phyloP scores from a whole-genome alignment of 2,329 filamentous ascomycete species.

The Verruconis gallopava region DNA sequence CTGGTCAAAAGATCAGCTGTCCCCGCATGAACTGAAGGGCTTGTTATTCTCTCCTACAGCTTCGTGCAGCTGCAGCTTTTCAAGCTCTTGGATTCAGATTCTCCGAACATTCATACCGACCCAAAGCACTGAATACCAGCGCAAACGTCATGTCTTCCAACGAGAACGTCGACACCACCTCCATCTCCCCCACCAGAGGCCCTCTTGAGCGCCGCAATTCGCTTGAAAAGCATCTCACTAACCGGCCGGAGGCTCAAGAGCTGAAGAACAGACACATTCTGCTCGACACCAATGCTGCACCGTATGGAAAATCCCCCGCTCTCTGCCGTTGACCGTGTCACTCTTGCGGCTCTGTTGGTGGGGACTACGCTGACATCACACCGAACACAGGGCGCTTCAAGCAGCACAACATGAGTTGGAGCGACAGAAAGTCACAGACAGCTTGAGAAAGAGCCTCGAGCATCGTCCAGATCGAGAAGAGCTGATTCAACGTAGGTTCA shows the following conservation, averaged over 20 bases:
- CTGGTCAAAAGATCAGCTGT: too few species aligned
- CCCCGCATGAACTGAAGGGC: too few species aligned
- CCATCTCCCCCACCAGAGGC: constrained; percentile 26
- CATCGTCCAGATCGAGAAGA: constrained; percentile 56
- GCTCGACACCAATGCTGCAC: constrained; percentile 53
- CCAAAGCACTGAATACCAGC: too few species aligned
- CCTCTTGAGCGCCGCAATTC: constrained; percentile 48
- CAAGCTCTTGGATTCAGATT: too few species aligned
- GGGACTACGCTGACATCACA: not conserved
- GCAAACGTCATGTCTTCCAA: too few species aligned
- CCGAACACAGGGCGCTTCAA: constrained; percentile 44
- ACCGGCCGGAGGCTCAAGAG: constrained; percentile 41
- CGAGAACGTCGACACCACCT: constrained; percentile 23
- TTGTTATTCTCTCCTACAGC: too few species aligned
- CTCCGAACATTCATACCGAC: too few species aligned
- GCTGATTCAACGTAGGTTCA: constrained; percentile 59
- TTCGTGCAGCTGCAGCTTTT: too few species aligned
- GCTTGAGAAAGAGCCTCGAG: constrained; percentile 28
- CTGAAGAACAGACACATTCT: constrained; percentile 57
- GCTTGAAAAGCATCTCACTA: constrained; percentile 35
- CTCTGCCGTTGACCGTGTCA: not conserved
- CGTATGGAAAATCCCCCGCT: too few species aligned
- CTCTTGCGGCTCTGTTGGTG: not conserved
- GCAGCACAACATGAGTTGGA: constrained; percentile 49
- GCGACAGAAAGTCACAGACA: constrained; percentile 32